Base-by-base conservation (phyloP, 768 basidiomycete genomes). In the Tylopilus rubrobrunneus region DNA sequence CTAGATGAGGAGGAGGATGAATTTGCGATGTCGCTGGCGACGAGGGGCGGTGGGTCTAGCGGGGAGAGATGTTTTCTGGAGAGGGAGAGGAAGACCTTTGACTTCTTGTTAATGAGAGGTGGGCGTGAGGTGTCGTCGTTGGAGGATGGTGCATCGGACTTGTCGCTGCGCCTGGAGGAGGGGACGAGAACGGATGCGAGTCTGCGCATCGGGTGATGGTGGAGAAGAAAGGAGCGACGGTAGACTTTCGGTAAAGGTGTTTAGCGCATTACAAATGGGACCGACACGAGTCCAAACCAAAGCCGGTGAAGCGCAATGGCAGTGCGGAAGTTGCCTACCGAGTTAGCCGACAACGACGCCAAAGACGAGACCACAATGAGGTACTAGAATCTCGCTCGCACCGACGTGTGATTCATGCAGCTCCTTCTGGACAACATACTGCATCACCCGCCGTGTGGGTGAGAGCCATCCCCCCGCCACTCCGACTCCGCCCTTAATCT, bases 1-100 rank as follows among this genome's bases (percentile, higher is more conserved):
- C 80, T 82, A 40, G 79, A 81, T 31, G 77, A 79, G n/a, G 85
- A 87, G 6, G 85, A 84, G 10, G 81, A 77, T 5, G 84, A 84
- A 46, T 75, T 72, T 14, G 73, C 70, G 43, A 71, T 74, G 64
- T 78, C 61, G 31, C 56, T 58, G 44, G 62, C 53, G 27, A 65
- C 49, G 48, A 72, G 62, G 33, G 60, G 55, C 27, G 63, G 64
- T 27, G 58, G 60, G 53, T 53, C 62, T 28, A 43, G 39, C 19
- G 55, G 40, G 37, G 63, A 36, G 39, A 46, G 39, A 9, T 57
- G 59, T 57, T 68, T 70, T 61, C 68, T 48, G 8, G 69, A 67
- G 48, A 70, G 63, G 19, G 69, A 70, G 17, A 50, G 45, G 23
- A 70, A 62, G 39, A 60, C 53, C 36, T 52, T 49, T 46, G 61